Base-by-base conservation (phyloP, 1,139 yeast genomes). In the Wickerhamomyces sp. region DNA sequence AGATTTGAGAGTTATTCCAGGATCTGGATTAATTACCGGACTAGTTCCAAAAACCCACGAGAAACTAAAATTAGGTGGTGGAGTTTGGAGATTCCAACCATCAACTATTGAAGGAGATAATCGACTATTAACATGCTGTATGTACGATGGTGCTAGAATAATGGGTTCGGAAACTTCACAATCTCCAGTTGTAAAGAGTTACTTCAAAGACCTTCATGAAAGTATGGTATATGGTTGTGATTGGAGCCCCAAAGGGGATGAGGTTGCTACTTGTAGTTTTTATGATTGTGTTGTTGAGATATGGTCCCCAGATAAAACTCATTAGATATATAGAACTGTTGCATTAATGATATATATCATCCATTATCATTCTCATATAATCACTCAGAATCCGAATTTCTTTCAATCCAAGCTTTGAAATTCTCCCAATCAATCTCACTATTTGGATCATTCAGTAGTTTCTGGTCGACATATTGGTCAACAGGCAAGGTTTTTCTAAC, bases 211-310 rank as follows among this genome's bases (percentile, higher is more conserved):
- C 30, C 86, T 84, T 27, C 98, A 93, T 62, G 83, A 81, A 41
- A 88, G 96, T 54, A 93, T 93, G 89, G 90, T 93, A 44, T 93
- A 93, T 59, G 98, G 98, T 0, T 96, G 95, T 6, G 96, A 87
- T 60, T 90, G 97, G 96, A 68, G 76, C 10, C 62, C 61, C 1
- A 69, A 70, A 15, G 78, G 75, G 7, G 60, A 62, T 1, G 59
- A 58, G 26, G 75, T 84, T 4, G 83, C 80, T 4, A 90, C 96
- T 1, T 90, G 97, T 61, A 88, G 96, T 45, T 93, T 93, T 63
- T 93, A 93, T 66, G 99, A 93, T 63, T 77, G 78, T 48, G 79
- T 85, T 27, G 76, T 91, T 2, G 95, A 89, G 56, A 63, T 75
- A 34, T 91, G 97, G 97, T 58, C 63, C 4, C 69, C 71, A 30